These are phyloP conservation scores for California macrophylla DNA, from an alignment of 441 rosid genomes.

Conservation along the genomic window DNA sequence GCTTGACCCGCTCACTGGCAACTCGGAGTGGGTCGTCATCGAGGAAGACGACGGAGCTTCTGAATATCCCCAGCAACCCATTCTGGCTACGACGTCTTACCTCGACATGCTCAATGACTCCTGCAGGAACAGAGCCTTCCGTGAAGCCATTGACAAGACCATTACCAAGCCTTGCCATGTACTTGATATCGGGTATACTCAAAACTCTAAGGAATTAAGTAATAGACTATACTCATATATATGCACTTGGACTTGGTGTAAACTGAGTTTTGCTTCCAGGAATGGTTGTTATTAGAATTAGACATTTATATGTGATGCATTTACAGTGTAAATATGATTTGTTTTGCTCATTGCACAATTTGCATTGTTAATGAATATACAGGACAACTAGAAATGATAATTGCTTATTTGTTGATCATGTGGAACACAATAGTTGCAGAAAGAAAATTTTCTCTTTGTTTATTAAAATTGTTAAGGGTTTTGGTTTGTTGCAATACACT, in stretches of 20 bases:
- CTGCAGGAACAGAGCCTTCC: conserved; percentile 56
- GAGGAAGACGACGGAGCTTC: conserved; percentile 44
- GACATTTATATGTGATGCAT: background rate
- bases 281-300: background rate
- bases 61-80: conserved; percentile 30
- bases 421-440: background rate
- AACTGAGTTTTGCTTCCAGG: background rate
- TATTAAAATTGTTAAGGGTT: background rate
- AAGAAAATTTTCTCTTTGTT: background rate
- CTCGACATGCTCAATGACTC: conserved; percentile 94
- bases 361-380: conserved; percentile 1
- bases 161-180: conserved; percentile 69
- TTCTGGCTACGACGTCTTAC: conserved; percentile 72
- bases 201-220: background rate
- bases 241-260: background rate
- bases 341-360: background rate
- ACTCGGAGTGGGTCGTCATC: conserved; percentile 77
- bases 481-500: conserved; percentile 1
- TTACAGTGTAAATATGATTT: background rate
- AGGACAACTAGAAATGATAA: background rate
- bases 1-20: conserved; percentile 71
- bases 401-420: background rate
- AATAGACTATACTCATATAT: background rate
- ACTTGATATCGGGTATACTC: conserved; percentile 72
- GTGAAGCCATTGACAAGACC: conserved; percentile 66